These are phyloP conservation scores for Fusarium torreyae DNA, from an alignment of 2,329 filamentous ascomycete genomes.

Conservation along the genomic window DNA sequence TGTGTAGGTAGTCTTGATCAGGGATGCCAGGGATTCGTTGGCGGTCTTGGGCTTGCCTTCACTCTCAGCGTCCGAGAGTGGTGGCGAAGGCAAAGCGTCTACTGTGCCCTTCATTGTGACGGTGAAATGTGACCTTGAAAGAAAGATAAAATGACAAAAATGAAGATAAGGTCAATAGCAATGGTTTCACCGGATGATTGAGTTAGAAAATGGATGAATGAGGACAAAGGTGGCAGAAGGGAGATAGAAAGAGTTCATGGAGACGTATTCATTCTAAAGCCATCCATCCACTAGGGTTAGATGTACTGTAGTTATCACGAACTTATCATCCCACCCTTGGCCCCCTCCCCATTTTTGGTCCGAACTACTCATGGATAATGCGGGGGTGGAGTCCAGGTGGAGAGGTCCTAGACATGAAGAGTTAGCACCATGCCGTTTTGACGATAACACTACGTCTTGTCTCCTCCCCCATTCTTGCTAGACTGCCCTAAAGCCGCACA, in stretches of 20 bases:
- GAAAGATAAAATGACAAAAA: background rate
- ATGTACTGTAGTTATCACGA: conserved; percentile 10
- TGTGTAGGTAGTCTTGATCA: conserved; percentile 4
- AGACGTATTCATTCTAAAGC: background rate
- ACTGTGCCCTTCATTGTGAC: conserved; percentile 1
- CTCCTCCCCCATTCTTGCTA: conserved; percentile 5
- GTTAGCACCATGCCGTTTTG: too few relatives aligned
- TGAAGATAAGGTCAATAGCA: too few relatives aligned
- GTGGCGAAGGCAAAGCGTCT: conserved; percentile 4
- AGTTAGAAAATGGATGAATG: accelerated
- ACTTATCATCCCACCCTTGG: conserved; percentile 1
- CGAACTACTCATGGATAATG: background rate
- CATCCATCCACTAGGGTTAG: conserved; percentile 10
- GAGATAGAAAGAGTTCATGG: background rate
- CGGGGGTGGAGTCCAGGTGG: background rate
- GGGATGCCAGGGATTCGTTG: background rate
- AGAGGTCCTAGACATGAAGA: background rate
- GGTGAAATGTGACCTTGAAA: background rate
- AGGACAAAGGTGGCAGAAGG: background rate
- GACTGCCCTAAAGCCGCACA: background rate
- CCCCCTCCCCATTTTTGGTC: conserved; percentile 1
- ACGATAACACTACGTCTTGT: background rate
- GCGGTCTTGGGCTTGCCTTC: background rate
- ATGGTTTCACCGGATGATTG: too few relatives aligned
- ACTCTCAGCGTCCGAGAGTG: background rate